A percentile compares a stretch with the other conserved stretches of the same genome.
Conservation (phyloP, 768 basidiomycete species). For the Lactarius psammicola region DNA sequence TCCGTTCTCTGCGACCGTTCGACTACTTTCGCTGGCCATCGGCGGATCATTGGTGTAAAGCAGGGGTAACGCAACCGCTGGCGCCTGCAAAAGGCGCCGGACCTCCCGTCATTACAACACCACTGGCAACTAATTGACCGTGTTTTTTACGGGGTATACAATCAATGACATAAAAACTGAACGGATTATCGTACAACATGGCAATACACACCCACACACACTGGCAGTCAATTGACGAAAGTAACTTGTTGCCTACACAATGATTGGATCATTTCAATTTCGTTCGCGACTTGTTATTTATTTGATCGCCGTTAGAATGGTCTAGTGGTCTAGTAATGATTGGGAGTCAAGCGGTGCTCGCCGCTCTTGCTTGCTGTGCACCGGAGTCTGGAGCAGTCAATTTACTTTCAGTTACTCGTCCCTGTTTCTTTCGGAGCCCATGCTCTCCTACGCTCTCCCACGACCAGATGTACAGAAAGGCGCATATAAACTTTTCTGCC, state of each 20-base stretch:
- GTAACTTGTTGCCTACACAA: neutral
- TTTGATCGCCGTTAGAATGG: slow-evolving; percentile 28
- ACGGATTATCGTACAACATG: neutral
- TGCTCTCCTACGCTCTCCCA: neutral
- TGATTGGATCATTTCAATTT: slow-evolving; percentile 6
- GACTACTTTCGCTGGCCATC: neutral
- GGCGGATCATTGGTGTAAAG: neutral
- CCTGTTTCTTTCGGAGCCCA: neutral
- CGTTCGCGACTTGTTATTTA: neutral
- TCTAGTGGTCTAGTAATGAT: slow-evolving; percentile 25
- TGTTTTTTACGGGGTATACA: neutral
- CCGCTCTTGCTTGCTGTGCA: neutral
- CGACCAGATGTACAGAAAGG: neutral
- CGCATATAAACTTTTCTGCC: neutral
- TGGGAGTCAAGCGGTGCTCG: slow-evolving; percentile 9
- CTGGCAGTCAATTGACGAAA: neutral
- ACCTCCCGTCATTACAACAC: neutral
- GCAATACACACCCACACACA: neutral
- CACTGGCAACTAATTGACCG: neutral
- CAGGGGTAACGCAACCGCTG: neutral
- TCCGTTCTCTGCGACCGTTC: neutral
- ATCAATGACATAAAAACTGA: neutral
- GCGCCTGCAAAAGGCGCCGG: neutral
- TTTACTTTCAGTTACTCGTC: neutral
- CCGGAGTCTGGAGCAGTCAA: neutral